Base-by-base conservation (phyloP, 768 basidiomycete species). In the Kwoniella bestiolae region DNA sequence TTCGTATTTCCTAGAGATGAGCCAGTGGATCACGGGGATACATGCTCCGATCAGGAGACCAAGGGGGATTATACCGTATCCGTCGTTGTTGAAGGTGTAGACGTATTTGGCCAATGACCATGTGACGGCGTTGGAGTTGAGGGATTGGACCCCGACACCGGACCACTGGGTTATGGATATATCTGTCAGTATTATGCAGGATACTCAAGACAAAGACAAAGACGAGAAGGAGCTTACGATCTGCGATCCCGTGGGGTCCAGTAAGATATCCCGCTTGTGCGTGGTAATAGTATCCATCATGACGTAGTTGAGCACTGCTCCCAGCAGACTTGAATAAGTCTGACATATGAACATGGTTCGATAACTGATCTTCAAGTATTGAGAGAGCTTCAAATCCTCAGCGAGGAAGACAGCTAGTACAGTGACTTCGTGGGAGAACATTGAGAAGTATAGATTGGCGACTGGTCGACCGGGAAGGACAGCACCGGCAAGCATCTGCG, bases 401-500 rank as follows among this genome's bases (percentile, higher is more conserved):
- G 56, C 35, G 3, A 65, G 38, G 47, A 28, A 59, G 14, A 51
- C 25, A 44, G 16, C 41, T 29, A 31, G 35, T 6, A 31, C 46
- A 35, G 57, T 68, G 41, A 68, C 60, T 31, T 25, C 32, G 46
- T 67, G 65, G 5, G 65, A 67, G 34, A 29, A 67, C 12, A 41
- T 44, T 4, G 65, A 34, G 31, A 67, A 67, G 60, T 67, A 67
- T 14, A 67, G 11, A 26, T 67, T 67, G 23, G 51, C 65, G n/a
- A 67, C 25, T 5, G 65, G 65, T 31, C 45, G 34, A 26, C 74
- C 61, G 23, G 71, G 69, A 45, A 61, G 23, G 11, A 65, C 58
- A 9, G 56, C 32, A 46, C 71, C 71, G 28, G 60, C 66, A 38
- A 73, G 25, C 71, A 72, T 72, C 60, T 72, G 8, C 52, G 12